phyloP scores from a whole-genome alignment of 2,329 filamentous ascomycete species.

The Epichloe sp. region DNA sequence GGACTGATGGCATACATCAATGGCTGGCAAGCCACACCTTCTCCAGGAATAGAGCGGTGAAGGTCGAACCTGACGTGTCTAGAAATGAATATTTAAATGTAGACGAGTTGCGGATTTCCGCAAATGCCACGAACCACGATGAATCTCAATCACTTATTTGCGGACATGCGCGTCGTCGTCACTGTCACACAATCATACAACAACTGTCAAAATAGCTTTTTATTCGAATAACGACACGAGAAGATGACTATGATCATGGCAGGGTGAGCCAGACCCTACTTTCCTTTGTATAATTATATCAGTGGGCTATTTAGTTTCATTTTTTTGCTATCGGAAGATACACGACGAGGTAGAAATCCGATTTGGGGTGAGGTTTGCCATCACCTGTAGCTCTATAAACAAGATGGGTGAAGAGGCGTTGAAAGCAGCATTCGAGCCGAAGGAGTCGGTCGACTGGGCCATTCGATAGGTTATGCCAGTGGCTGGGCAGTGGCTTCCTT shows the following conservation, averaged over 20 bases:
- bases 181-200: background rate
- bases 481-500: background rate
- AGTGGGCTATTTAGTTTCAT: background rate
- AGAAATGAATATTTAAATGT: background rate
- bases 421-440: background rate
- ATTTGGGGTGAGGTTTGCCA: background rate
- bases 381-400: background rate
- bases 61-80: background rate
- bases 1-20: slow-evolving; percentile 80
- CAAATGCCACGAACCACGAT: background rate
- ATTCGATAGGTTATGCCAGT: background rate
- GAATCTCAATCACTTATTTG: background rate
- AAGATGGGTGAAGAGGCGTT: background rate
- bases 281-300: slow-evolving; percentile 7
- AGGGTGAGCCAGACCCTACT: slow-evolving; percentile 5
- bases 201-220: slow-evolving; percentile 9
- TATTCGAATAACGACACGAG: slow-evolving; percentile 7
- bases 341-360: background rate
- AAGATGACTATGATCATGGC: slow-evolving; percentile 8
- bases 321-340: background rate
- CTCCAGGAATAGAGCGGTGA: slow-evolving; percentile 21
- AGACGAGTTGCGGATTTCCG: background rate
- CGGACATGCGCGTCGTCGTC: background rate
- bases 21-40: slow-evolving; percentile 49
- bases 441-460: background rate